A percentile compares a stretch with the other conserved stretches of the same genome.
These are phyloP conservation scores for Taiozyma sp. DNA, from an alignment of 1,139 yeast species.

Conservation along the genomic window DNA sequence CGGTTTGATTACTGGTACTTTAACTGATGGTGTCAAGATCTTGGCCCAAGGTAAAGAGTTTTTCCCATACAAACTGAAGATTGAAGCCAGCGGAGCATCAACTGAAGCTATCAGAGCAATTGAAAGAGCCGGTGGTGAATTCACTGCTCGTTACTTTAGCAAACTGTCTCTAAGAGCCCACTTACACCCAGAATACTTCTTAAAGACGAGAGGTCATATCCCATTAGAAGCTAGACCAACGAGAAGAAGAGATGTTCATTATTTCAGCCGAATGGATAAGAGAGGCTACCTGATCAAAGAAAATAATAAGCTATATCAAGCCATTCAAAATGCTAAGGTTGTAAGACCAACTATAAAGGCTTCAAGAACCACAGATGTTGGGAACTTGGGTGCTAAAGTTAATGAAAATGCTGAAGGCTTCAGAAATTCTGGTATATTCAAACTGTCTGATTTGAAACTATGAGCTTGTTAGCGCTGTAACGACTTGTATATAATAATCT, in stretches of 20 bases:
- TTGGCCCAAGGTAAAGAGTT: conserved; percentile 60
- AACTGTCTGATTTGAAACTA: conserved; percentile 17
- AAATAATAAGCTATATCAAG: conserved; percentile 26
- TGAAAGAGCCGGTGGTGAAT: conserved; percentile 66
- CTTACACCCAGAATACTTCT: conserved; percentile 65
- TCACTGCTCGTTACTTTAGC: conserved; percentile 69
- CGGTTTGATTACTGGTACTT: conserved; percentile 66
- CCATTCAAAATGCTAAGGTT: conserved; percentile 23
- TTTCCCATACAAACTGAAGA: conserved; percentile 54
- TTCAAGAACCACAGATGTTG: conserved; percentile 22
- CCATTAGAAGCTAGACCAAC: conserved; percentile 88
- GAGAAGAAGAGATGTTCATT: conserved; percentile 72
- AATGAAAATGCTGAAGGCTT: conserved; percentile 20
- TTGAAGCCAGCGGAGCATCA: conserved; percentile 84
- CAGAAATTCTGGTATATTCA: conserved; percentile 19
- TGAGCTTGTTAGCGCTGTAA: conserved; percentile 1
- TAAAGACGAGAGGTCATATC: conserved; percentile 65
- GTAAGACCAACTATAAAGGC: conserved; percentile 14
- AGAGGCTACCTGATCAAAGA: conserved; percentile 64
- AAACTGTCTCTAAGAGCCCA: conserved; percentile 65
- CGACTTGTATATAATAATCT: conserved; percentile 5
- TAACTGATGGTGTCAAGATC: conserved; percentile 78
- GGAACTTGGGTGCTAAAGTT: conserved; percentile 19
- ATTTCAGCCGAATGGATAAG: conserved; percentile 63
- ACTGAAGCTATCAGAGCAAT: conserved; percentile 65